A percentile compares a stretch with the other conserved stretches of the same genome.
phyloP scores from a whole-genome alignment of 2,329 filamentous ascomycete genomes.

The Aspergillus amoenus region DNA sequence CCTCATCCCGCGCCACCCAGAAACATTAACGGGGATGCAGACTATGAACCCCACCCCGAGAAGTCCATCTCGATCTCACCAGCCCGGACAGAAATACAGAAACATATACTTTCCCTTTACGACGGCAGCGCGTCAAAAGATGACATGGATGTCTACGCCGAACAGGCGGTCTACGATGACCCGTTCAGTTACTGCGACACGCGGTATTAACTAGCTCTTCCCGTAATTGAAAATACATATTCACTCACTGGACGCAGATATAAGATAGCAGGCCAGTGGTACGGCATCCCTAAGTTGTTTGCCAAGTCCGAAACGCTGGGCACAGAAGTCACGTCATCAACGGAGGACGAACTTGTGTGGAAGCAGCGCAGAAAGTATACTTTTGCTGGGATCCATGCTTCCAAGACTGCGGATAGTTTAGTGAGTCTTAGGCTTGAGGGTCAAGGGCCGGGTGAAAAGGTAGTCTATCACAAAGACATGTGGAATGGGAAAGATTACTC shows the following conservation, averaged over 20 bases:
- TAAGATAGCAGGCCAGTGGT: slow-evolving; percentile 16
- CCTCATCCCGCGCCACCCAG: slow-evolving; percentile 8
- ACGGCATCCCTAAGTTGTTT: slow-evolving; percentile 14
- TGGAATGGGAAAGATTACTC: slow-evolving; percentile 12
- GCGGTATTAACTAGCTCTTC: not conserved
- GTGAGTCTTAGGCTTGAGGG: slow-evolving; percentile 9
- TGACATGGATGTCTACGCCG: slow-evolving; percentile 13
- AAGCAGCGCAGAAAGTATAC: slow-evolving; percentile 15
- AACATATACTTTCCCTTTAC: slow-evolving; percentile 10
- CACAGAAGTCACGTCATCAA: slow-evolving; percentile 4
- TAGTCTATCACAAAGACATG: slow-evolving; percentile 17
- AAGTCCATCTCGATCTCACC: slow-evolving; percentile 9
- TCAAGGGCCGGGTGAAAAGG: slow-evolving; percentile 6
- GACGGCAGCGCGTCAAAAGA: slow-evolving; percentile 8
- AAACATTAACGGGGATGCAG: not conserved
- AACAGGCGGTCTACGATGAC: slow-evolving; percentile 14
- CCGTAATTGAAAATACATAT: too few relatives aligned
- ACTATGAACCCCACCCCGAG: slow-evolving; percentile 8
- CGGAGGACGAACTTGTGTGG: slow-evolving; percentile 8
- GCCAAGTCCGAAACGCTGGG: slow-evolving; percentile 10
- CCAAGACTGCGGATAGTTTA: slow-evolving; percentile 11
- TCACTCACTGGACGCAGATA: not conserved
- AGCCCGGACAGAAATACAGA: slow-evolving; percentile 1
- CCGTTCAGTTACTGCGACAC: slow-evolving; percentile 17
- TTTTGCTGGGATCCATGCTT: slow-evolving; percentile 1